Evolutionary conservation across 495 filamentous ascomycete genomes (phyloP).

Genomic region (Daldinia caldariorum): DNA sequence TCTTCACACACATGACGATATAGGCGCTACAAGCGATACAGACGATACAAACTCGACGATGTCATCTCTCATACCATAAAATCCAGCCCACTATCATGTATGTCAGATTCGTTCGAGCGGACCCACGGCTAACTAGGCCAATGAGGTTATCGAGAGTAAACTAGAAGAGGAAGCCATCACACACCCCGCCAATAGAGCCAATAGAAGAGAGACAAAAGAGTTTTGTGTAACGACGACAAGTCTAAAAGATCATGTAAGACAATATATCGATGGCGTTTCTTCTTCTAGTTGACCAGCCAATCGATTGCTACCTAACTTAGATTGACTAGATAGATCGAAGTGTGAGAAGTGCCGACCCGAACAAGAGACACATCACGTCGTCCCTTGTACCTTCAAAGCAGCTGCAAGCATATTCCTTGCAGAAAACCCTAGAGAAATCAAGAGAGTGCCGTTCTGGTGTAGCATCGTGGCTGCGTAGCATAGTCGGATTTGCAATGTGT

Average conservation of each 20-base stretch:
- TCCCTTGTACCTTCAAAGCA: not conserved
- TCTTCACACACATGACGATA: not conserved
- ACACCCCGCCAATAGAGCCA: too few relatives aligned
- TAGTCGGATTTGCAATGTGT: not conserved
- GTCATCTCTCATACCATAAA: not conserved
- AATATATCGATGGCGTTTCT: too few relatives aligned
- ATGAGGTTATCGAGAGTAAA: not conserved
- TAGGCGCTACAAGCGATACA: not conserved
- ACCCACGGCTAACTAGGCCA: not conserved
- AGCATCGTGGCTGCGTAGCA: not conserved
- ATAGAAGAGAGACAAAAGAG: too few relatives aligned
- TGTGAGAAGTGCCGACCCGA: not conserved
- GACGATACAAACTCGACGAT: not conserved
- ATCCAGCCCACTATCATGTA: not conserved
- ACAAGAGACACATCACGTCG: not conserved
- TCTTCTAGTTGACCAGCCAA: too few relatives aligned
- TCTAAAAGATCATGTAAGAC: too few relatives aligned
- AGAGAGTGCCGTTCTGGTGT: not conserved
- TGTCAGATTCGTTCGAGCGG: not conserved
- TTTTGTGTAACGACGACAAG: too few relatives aligned
- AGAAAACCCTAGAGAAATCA: not conserved
- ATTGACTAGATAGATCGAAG: not conserved
- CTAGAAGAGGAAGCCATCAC: too few relatives aligned
- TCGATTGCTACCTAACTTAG: not conserved
- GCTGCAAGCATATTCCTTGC: not conserved